phyloP scores from a whole-genome alignment of 495 filamentous ascomycete genomes.

The Cairneyella variabilis region DNA sequence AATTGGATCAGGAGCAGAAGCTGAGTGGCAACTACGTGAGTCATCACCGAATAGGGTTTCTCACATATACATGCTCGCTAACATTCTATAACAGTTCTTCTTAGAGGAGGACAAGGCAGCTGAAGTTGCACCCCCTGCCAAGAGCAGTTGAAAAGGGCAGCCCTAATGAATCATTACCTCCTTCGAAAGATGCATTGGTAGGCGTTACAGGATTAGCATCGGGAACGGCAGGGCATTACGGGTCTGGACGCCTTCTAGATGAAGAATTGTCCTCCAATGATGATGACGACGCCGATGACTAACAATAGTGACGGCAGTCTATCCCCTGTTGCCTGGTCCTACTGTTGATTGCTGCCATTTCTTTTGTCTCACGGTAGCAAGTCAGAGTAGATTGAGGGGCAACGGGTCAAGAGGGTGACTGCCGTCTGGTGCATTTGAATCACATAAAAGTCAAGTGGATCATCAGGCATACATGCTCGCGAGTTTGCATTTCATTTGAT shows the following conservation, averaged over 20 bases:
- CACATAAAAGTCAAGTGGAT: neutral
- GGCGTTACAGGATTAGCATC: constrained; percentile 27
- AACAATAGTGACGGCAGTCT: constrained; percentile 41
- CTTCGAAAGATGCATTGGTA: constrained; percentile 17
- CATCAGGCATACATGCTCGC: too few species aligned
- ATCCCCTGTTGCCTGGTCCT: constrained; percentile 54
- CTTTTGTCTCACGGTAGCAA: constrained; percentile 5
- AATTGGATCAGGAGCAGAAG: constrained; percentile 98
- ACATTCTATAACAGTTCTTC: constrained; percentile 26
- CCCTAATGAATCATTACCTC: constrained; percentile 17
- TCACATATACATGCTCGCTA: neutral
- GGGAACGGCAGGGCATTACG: constrained; percentile 12
- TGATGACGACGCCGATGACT: constrained; percentile 32
- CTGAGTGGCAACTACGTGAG: constrained; percentile 83
- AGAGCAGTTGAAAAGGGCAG: constrained; percentile 27
- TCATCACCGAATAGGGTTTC: constrained; percentile 15
- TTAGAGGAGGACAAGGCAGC: constrained; percentile 25
- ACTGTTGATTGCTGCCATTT: constrained; percentile 22
- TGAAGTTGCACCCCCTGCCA: too few species aligned
- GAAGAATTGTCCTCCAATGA: constrained; percentile 23
- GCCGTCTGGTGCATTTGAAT: constrained; percentile 26
- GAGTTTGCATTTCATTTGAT: constrained; percentile 7
- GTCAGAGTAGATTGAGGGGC: constrained; percentile 41
- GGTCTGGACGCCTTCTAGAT: constrained; percentile 18
- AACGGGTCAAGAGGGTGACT: constrained; percentile 42